These are phyloP conservation scores for Penicillium lividum DNA, from an alignment of 495 filamentous ascomycete species.

Conservation along the genomic window DNA sequence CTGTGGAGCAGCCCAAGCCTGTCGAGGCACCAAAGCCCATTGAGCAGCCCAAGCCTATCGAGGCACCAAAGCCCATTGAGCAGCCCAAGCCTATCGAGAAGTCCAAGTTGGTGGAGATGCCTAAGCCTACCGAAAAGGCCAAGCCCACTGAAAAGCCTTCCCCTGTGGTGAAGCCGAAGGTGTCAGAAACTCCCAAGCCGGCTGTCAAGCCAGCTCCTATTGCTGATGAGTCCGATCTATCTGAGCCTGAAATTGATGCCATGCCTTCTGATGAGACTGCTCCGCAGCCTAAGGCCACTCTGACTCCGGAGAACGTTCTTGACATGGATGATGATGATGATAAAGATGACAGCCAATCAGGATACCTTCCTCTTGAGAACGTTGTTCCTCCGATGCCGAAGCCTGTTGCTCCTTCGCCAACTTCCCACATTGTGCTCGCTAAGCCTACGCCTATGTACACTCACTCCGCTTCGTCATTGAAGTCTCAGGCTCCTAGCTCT, in stretches of 20 bases:
- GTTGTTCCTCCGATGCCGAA: slow-evolving; percentile 6
- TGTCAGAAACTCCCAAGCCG: neutral
- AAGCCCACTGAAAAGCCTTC: neutral
- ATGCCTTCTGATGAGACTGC: neutral
- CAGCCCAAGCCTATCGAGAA: neutral
- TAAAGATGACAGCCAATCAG: slow-evolving; percentile 1
- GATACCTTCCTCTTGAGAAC: neutral
- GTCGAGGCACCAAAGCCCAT: neutral
- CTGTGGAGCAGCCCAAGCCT: neutral
- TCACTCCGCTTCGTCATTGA: neutral
- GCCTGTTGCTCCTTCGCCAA: slow-evolving; percentile 8
- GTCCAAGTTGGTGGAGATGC: neutral
- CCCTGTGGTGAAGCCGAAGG: neutral
- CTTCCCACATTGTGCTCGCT: neutral
- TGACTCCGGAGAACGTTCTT: neutral
- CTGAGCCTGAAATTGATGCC: neutral
- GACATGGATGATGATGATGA: neutral
- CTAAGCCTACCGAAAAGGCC: neutral
- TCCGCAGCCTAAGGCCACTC: neutral
- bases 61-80: neutral
- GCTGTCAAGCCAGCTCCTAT: neutral
- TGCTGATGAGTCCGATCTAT: neutral
- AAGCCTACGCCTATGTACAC: neutral
- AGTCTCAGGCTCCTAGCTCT: neutral
- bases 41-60: neutral